A percentile compares a stretch with the other conserved stretches of the same genome.
Conservation (phyloP, 1,284 basidiomycete genomes). For the Cerrena zonata region DNA sequence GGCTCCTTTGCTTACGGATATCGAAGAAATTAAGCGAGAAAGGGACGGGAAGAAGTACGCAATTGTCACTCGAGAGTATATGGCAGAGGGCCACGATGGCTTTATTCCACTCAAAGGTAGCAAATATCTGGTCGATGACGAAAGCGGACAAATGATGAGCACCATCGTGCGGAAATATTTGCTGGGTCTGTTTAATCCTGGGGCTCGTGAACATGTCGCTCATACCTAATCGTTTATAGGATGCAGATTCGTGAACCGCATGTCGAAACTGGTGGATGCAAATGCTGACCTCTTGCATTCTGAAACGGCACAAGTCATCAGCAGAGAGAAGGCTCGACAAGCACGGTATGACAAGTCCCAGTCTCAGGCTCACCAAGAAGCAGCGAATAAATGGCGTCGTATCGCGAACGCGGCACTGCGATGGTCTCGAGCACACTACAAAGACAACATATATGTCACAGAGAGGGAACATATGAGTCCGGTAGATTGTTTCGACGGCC, state of each 20-base stretch:
- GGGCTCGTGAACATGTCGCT: neutral
- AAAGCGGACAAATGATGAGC: conserved; percentile 79
- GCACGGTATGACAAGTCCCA: conserved; percentile 19
- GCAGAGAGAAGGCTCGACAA: conserved; percentile 35
- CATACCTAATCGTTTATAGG: conserved; percentile 34
- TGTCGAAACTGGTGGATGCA: conserved; percentile 37
- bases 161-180: conserved; percentile 80
- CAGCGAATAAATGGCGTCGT: conserved; percentile 45
- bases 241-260: conserved; percentile 60
- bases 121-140: conserved; percentile 75
- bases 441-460: conserved; percentile 56
- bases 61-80: conserved; percentile 73
- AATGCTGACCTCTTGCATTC: conserved; percentile 31
- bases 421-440: conserved; percentile 49
- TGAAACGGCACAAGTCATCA: conserved; percentile 39
- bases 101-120: conserved; percentile 66
- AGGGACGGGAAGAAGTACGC: conserved; percentile 60
- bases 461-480: conserved; percentile 71
- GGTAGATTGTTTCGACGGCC: conserved; percentile 71
- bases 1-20: conserved; percentile 28
- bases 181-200: conserved; percentile 50
- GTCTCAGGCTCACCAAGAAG: conserved; percentile 16
- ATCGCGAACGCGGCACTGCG: conserved; percentile 41
- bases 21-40: conserved; percentile 51
- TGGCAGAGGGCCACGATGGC: conserved; percentile 79